Evolutionary conservation across 2,329 filamentous ascomycete genomes (phyloP), one percentile per base, ranked within the genome.

Genomic region (Alternaria atra): DNA sequence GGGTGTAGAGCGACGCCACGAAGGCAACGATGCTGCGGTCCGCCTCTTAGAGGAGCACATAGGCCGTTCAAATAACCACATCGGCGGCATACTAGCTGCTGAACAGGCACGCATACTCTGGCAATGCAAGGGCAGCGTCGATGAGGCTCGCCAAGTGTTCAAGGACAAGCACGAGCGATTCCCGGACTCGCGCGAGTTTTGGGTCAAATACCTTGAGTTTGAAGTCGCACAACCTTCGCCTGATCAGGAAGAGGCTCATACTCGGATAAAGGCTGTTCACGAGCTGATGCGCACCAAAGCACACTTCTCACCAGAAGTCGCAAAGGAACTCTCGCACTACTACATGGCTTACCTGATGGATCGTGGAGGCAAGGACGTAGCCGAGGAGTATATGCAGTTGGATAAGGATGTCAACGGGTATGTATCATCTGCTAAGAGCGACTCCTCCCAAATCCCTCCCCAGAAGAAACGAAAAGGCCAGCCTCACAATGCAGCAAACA

Each of bases 331-430:
- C 5, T 89, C 90, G 40, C 86, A 91, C 63, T 82, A 85, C 56
- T 99, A 98, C 78, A 88, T 97, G 83, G 83, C 85, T 12, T 97
- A 95, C 73, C 84, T 99, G 35, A 87, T 97, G 65, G 90, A 96
- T 70, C 86, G 91, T 55, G 94, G 94, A 13, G 89, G 88, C 62
- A 91, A 93, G 76, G 88, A 94, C 32, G 87, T 92, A 2, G 94
- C 96, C 82, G 92, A 93, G 79, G 90, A 94, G 70, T 97, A 94
- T 77, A 84, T 97, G 74, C 82, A 85, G 60, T 83, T 98, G 35
- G 94, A 99, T 75, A 87, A 89, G 43, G 91, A 97, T 77, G 87
- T 97, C 61, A 95, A 96, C 77, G 95, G 95, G 63, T 82, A 80
- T 68, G 73, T 77, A 73, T 73, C 68, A 67, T 75, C 73, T 70